Conservation (phyloP, 306 rosid genomes). For the Myrica gale region DNA sequence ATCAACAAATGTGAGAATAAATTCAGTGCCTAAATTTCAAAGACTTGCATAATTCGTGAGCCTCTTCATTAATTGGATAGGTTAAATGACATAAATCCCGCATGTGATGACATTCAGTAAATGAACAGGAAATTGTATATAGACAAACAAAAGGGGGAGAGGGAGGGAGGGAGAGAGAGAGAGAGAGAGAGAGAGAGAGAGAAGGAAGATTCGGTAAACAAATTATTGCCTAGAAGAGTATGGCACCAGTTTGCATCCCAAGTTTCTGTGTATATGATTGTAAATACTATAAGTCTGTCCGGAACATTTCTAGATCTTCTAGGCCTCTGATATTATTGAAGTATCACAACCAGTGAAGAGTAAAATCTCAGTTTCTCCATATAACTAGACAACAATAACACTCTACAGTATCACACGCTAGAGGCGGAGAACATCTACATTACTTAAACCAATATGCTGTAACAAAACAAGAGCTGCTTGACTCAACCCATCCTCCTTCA, state of each 20-base stretch:
- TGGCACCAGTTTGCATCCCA: neutral
- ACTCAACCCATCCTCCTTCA: neutral
- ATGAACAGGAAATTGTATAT: neutral
- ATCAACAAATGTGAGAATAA: slow-evolving; percentile 23
- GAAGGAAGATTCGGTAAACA: slow-evolving; percentile 4
- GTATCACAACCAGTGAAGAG: neutral
- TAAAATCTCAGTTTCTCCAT: neutral
- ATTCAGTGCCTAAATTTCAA: slow-evolving; percentile 13
- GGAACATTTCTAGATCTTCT: neutral
- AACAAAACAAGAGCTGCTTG: neutral
- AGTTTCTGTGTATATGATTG: neutral
- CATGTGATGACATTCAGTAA: neutral
- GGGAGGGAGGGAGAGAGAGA: neutral
- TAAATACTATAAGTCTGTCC: neutral
- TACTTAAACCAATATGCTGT: neutral
- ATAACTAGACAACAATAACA: neutral
- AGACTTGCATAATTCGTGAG: slow-evolving; percentile 2
- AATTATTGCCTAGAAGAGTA: neutral
- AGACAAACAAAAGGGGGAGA: neutral
- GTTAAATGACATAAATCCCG: slow-evolving; percentile 5
- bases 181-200: neutral
- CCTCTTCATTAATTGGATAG: slow-evolving; percentile 1
- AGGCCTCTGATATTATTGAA: neutral
- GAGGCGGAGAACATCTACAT: neutral
- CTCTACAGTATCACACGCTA: neutral